These are phyloP conservation scores for Gossypium longicalyx DNA, from an alignment of 345 rosid species.

Conservation along the genomic window DNA sequence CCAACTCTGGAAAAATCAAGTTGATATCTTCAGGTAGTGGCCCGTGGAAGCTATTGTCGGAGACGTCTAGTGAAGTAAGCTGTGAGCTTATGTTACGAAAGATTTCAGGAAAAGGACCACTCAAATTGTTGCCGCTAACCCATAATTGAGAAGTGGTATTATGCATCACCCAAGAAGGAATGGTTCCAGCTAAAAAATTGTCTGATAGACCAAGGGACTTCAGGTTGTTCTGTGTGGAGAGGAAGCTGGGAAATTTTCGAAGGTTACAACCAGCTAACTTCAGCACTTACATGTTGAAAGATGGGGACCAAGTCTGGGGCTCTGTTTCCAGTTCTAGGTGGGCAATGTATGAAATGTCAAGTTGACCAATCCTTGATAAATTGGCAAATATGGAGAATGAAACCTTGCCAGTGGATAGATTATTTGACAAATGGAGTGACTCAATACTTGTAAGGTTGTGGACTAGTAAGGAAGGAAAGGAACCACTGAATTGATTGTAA, in stretches of 20 bases:
- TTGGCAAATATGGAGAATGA: conserved; percentile 14
- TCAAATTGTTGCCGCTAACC: conserved; percentile 12
- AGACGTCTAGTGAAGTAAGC: conserved; percentile 4
- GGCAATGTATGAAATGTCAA: conserved; percentile 12
- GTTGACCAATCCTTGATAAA: conserved; percentile 7
- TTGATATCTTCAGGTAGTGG: conserved; percentile 13
- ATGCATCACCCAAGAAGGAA: conserved; percentile 16
- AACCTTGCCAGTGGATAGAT: conserved; percentile 1
- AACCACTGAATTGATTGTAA: no score
- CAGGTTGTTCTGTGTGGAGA: conserved; percentile 4
- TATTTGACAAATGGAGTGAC: not conserved
- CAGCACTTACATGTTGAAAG: conserved; percentile 9
- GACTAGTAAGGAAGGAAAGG: not conserved
- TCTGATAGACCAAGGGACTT: conserved; percentile 6
- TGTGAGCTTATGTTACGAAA: conserved; percentile 5
- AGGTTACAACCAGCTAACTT: conserved; percentile 14
- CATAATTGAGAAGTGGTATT: not conserved
- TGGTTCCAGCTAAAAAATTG: not conserved
- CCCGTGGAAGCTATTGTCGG: not conserved
- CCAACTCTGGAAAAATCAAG: not conserved
- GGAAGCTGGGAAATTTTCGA: conserved; percentile 1
- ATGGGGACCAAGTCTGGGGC: conserved; percentile 4
- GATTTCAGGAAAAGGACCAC: conserved; percentile 5
- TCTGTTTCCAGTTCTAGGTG: not conserved
- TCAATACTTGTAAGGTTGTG: conserved; percentile 12